These are phyloP conservation scores for Batkoa obscura DNA, from an alignment of 371 early-diverging fungal species.

Conservation along the genomic window DNA sequence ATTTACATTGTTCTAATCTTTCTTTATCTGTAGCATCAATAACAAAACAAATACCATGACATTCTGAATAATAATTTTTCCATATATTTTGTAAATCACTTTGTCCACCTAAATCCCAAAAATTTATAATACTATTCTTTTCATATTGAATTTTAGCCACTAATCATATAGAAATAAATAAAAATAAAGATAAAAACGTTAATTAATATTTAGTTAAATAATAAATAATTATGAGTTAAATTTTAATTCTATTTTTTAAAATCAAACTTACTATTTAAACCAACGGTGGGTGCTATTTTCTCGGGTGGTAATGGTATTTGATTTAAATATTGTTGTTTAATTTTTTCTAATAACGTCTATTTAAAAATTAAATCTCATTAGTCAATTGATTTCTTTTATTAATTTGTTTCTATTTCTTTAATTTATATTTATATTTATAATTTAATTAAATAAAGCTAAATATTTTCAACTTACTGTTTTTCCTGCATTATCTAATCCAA, in stretches of 20 bases:
- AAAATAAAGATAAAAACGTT: constrained; percentile 7
- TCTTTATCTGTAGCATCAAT: constrained; percentile 66
- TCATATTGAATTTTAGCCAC: constrained; percentile 60
- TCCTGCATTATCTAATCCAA: constrained; percentile 91
- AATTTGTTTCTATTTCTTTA: too few relatives aligned
- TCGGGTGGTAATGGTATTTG: constrained; percentile 59
- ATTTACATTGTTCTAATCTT: constrained; percentile 62
- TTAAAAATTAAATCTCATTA: not conserved
- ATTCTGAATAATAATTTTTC: constrained; percentile 84
- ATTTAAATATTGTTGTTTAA: constrained; percentile 55
- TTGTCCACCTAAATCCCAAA: constrained; percentile 93
- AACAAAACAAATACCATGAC: constrained; percentile 85
- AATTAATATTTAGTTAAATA: constrained; percentile 7
- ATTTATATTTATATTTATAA: too few relatives aligned
- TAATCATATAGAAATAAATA: constrained; percentile 10
- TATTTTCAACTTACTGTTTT: constrained; percentile 48
- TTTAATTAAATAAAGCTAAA: not conserved
- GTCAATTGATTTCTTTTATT: too few relatives aligned
- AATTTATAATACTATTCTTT: constrained; percentile 44
- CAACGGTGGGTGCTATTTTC: constrained; percentile 84
- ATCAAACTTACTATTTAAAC: constrained; percentile 57
- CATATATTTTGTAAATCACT: constrained; percentile 71
- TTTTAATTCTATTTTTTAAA: not conserved
- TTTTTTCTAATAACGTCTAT: constrained; percentile 64
- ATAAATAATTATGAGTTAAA: not conserved